Conservation (phyloP, 2,329 filamentous ascomycete species). For the Penicillium vulpinum region DNA sequence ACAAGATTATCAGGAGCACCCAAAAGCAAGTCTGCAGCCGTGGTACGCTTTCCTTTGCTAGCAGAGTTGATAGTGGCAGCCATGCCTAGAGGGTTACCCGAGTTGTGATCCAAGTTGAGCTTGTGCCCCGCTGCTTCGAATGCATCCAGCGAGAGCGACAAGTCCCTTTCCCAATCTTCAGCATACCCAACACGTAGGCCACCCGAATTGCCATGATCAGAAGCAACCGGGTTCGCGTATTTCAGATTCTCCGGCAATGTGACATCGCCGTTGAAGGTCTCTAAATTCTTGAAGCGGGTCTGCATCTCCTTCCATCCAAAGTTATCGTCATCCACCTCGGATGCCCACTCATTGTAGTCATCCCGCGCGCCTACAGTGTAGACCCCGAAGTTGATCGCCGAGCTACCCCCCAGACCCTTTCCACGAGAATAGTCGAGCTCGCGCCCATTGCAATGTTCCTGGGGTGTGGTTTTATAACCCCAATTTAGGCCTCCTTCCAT, state of each 20-base stretch:
- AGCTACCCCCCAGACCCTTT: constrained; percentile 54
- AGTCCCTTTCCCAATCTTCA: constrained; percentile 51
- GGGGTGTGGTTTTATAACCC: constrained; percentile 53
- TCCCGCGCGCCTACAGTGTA: constrained; percentile 58
- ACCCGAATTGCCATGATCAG: constrained; percentile 53
- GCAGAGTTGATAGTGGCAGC: constrained; percentile 53
- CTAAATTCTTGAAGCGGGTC: constrained; percentile 53
- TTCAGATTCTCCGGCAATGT: constrained; percentile 42
- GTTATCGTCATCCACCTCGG: constrained; percentile 54
- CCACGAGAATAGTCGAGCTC: constrained; percentile 54
- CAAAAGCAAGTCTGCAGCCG: constrained; percentile 53
- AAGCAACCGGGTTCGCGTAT: constrained; percentile 48
- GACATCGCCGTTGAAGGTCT: constrained; percentile 52
- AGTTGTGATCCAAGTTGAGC: constrained; percentile 58
- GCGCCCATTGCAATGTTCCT: constrained; percentile 47
- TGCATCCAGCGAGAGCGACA: constrained; percentile 48
- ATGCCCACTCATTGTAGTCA: constrained; percentile 64
- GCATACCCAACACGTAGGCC: constrained; percentile 53
- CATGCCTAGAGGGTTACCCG: constrained; percentile 60
- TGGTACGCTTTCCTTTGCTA: constrained; percentile 51
- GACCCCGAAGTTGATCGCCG: constrained; percentile 57
- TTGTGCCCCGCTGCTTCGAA: constrained; percentile 52
- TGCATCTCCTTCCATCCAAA: constrained; percentile 59
- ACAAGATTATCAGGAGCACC: constrained; percentile 53
- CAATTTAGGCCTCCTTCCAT: constrained; percentile 52